Base-by-base conservation (phyloP, 768 basidiomycete genomes). In the Boletus patriciae region DNA sequence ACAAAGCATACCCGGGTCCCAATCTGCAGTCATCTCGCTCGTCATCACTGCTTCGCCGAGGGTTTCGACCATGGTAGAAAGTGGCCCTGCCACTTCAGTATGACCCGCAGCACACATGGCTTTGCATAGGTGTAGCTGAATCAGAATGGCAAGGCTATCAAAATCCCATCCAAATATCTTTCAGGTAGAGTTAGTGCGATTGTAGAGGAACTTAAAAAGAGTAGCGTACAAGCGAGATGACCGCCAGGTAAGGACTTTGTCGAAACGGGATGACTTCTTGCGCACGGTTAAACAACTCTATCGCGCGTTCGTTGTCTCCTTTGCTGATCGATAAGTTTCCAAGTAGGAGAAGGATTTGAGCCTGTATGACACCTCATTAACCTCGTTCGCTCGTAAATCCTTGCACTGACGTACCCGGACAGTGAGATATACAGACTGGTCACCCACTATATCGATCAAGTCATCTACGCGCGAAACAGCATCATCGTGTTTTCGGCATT, bases 101-200 rank as follows among this genome's bases (percentile, higher is more conserved):
- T 19, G 15, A 6, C 45, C 51, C 3, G 23, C 18, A 13, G 46
- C 53, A 49, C 33, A 1, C 21, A 37, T 19, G 10, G 57, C 42
- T 50, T 44, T 27, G 29, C 29, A 31, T 10, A 55, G 41, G 15
- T 31, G 29, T 10, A 5, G 15, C 8, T 48, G 34, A 21, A 58
- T 41, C 15, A 18, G 29, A 11, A 38, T 9, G 9, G n/a, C 34
- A 15, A 59, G 50, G 10, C 4, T 27, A 4, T 58, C 50, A 16
- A 52, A 47, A 12, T 60, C 23, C 59, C 56, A 60, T 15, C 42
- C 55, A 29, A 60, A 60, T 2, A 60, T 27, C 59, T 60, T 16
- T 21, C 11, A 5, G 33, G 23, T 31, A 12, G 6, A 4, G 42
- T 56, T 15, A 3, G 34, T 19, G 3, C 1, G 9, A 2, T 15